phyloP scores from a whole-genome alignment of 805 yeast species.

The Candida corydali region DNA sequence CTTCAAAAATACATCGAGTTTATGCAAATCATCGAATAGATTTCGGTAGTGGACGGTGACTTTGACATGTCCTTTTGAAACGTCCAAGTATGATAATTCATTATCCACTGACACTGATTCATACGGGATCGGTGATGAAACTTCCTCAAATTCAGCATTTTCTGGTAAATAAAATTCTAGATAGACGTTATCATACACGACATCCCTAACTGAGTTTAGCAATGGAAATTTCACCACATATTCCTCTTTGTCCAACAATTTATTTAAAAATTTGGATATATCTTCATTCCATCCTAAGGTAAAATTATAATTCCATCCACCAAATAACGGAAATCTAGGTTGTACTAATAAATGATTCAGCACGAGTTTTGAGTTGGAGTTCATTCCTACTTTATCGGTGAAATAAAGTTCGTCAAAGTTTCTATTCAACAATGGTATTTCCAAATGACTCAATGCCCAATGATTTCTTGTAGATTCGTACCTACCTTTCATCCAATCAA shows the following conservation, averaged over 20 bases:
- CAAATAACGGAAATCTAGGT: constrained; percentile 93
- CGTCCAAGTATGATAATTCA: constrained; percentile 66
- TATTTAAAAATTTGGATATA: constrained; percentile 49
- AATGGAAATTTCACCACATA: constrained; percentile 68
- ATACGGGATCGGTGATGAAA: constrained; percentile 52
- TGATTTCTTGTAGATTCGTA: constrained; percentile 44
- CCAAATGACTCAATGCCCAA: constrained; percentile 59
- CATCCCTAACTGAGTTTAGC: constrained; percentile 65
- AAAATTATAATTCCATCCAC: constrained; percentile 94
- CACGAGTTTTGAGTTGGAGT: constrained; percentile 62
- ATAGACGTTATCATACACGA: constrained; percentile 59
- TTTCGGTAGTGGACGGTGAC: constrained; percentile 56
- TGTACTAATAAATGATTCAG: constrained; percentile 51
- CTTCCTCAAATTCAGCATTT: constrained; percentile 60
- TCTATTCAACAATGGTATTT: constrained; percentile 46
- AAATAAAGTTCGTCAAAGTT: constrained; percentile 59
- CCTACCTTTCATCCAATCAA: constrained; percentile 65
- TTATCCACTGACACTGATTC: constrained; percentile 24
- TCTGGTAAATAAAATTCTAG: constrained; percentile 79
- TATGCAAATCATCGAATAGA: constrained; percentile 64
- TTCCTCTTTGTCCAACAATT: constrained; percentile 35
- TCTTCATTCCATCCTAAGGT: constrained; percentile 89
- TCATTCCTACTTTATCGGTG: constrained; percentile 90
- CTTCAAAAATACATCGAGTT: constrained; percentile 51
- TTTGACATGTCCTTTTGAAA: constrained; percentile 72